Evolutionary conservation across 2,329 filamentous ascomycete genomes (phyloP), one percentile per base, ranked within the genome.

Genomic region (Penicillium sp.): DNA sequence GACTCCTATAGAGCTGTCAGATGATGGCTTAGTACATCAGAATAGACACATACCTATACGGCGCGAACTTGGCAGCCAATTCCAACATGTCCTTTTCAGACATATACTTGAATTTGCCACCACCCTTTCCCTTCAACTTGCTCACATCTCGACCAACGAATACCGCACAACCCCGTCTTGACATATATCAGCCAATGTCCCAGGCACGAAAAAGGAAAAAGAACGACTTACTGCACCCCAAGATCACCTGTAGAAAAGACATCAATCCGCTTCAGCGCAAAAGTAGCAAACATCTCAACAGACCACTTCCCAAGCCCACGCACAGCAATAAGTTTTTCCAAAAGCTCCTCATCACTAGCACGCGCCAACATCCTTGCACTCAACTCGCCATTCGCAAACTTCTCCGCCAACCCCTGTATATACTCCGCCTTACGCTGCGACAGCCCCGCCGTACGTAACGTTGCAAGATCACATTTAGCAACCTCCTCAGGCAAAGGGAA

Each of bases 21-120:
- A 4, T n/a, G 20, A 37, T 20, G n/a, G n/a, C 8, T 13, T 8
- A 9, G 22, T 5, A 6, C 16, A 3, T 3, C 6, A 32, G 6
- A 6, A 11, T 14, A 16, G 10, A 11, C 24, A 72, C 72, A 61
- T 69, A 82, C 79, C 82, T 76, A 69, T 95, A 97, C 3, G 91
- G 93, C 47, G 79, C 78, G 67, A 95, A 98, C 63, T 77, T 81
- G 47, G 84, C 86, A 10, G 88, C 84, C 54, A 88, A 77, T 55
- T 89, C 86, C 50, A 85, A 66, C 93, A 98, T 97, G 50, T 97
- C 93, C 64, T 82, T 80, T 71, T 97, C 93, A 28, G 78, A 80
- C 89, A 97, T 95, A 68, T 97, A 98, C 74, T 97, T 97, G 85
- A 89, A 97, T 73, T 97, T 97, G 36, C 87, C 87, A 26, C 84